Evolutionary conservation across 805 yeast species (phyloP).

Genomic region (Spathaspora gorwiae): DNA sequence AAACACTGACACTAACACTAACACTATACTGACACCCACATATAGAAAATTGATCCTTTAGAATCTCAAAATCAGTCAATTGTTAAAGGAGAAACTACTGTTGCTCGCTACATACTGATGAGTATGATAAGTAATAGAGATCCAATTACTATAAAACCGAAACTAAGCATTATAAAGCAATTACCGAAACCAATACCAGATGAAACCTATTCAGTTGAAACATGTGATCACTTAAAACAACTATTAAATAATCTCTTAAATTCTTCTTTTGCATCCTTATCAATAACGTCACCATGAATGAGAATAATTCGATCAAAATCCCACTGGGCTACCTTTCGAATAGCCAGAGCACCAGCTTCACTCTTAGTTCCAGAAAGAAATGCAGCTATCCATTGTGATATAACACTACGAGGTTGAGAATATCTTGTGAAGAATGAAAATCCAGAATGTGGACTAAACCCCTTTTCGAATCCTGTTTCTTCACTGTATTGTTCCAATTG

Average conservation of each 20-base stretch:
- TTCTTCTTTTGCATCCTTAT: constrained; percentile 19
- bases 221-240: background rate
- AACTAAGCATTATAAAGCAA: too few species aligned
- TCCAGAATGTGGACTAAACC: constrained; percentile 37
- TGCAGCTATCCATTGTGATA: constrained; percentile 17
- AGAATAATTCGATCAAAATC: constrained; percentile 43
- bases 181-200: too few species aligned
- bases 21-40: too few species aligned
- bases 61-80: too few species aligned
- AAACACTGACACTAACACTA: too few species aligned
- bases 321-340: constrained; percentile 17
- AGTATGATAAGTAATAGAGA: too few species aligned
- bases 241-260: constrained; percentile 7
- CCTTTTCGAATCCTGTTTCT: constrained; percentile 37
- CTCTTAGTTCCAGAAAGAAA: background rate
- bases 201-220: too few species aligned
- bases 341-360: background rate
- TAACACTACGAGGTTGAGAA: constrained; percentile 31
- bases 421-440: constrained; percentile 29
- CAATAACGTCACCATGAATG: constrained; percentile 56
- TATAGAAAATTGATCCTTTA: too few species aligned
- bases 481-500: constrained; percentile 32
- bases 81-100: too few species aligned
- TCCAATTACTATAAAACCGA: too few species aligned
- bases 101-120: too few species aligned